Conservation (phyloP, 1,139 yeast species). For the Yamadazyma atlantica region DNA sequence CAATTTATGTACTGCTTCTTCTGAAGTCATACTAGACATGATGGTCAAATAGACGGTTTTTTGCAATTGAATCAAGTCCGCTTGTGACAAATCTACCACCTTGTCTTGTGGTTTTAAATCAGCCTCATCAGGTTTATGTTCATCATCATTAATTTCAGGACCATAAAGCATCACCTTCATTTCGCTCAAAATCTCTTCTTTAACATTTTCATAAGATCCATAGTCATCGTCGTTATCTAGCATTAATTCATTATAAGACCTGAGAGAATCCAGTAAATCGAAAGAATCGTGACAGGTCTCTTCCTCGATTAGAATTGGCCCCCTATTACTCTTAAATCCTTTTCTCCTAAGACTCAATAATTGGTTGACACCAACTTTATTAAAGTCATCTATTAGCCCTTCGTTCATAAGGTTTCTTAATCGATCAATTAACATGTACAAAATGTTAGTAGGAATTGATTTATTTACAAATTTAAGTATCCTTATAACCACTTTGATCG, state of each 20-base stretch:
- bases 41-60: conserved; percentile 77
- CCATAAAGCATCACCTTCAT: too few species aligned
- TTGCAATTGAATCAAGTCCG: conserved; percentile 60
- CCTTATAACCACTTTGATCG: conserved; percentile 24
- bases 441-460: conserved; percentile 24
- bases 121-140: conserved; percentile 9
- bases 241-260: conserved; percentile 50
- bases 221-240: conserved; percentile 47
- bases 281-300: conserved; percentile 58
- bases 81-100: conserved; percentile 64
- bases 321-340: conserved; percentile 44
- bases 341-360: conserved; percentile 53
- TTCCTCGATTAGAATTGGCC: conserved; percentile 56
- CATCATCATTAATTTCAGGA: conserved; percentile 10
- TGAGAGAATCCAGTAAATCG: conserved; percentile 46
- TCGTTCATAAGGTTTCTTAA: conserved; percentile 62
- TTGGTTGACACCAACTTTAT: conserved; percentile 51
- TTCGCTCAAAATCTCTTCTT: conserved; percentile 18
- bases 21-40: conserved; percentile 92
- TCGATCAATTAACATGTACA: conserved; percentile 57
- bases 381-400: conserved; percentile 41
- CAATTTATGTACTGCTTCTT: conserved; percentile 90
- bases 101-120: conserved; percentile 7
- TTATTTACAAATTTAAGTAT: conserved; percentile 27
- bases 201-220: conserved; percentile 25